phyloP scores from a whole-genome alignment of 192 early-diverging fungal genomes.

The Oehlia diaphana region DNA sequence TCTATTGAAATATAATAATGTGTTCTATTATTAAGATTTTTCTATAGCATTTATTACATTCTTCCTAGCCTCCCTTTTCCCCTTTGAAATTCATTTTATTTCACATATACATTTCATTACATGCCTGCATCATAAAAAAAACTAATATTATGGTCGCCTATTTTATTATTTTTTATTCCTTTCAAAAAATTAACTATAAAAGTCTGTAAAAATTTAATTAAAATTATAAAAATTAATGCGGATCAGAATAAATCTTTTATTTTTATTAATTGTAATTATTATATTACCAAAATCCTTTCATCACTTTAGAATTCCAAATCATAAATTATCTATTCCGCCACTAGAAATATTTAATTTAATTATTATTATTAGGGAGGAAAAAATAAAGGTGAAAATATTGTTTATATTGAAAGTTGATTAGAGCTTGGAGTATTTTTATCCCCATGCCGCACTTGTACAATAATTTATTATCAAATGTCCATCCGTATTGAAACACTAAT shows the following conservation, averaged over 20 bases:
- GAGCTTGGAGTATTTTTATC: constrained; percentile 40
- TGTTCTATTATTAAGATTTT: not conserved
- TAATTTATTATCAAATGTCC: constrained; percentile 88
- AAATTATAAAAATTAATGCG: not conserved
- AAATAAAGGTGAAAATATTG: not conserved
- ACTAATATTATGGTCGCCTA: too few relatives aligned
- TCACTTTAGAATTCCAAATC: too few relatives aligned
- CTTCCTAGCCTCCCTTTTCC: not conserved
- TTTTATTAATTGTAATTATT: not conserved
- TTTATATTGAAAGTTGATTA: not conserved
- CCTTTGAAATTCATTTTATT: not conserved
- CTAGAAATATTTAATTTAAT: not conserved
- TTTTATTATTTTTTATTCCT: not conserved
- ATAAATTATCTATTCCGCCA: not conserved
- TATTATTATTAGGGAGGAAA: not conserved
- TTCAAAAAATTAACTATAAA: not conserved
- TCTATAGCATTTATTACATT: not conserved
- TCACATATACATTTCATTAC: not conserved
- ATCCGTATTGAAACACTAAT: constrained; percentile 79
- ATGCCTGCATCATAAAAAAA: not conserved
- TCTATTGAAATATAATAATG: not conserved
- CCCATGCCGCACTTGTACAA: constrained; percentile 90
- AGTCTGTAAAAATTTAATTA: not conserved
- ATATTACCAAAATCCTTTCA: not conserved
- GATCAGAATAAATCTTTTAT: too few relatives aligned